Base-by-base conservation (phyloP, 148 eudicot species). In the Rhododendron kiyosumense region DNA sequence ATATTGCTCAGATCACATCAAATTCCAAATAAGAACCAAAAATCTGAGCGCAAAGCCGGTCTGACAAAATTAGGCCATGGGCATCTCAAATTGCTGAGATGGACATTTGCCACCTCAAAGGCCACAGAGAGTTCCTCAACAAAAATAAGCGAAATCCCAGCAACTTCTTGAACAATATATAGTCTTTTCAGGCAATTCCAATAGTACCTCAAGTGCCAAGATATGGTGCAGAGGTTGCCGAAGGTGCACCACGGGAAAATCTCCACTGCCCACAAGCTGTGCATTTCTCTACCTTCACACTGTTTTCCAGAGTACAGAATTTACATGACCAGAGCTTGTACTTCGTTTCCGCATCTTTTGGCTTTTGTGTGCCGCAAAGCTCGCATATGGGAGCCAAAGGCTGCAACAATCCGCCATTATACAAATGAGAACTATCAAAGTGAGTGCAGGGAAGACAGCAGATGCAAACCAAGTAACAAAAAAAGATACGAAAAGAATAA, bases 181-280 rank as follows among this genome's bases (percentile, higher is more conserved):
- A 52, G 81, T 54, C 75, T 57, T 34, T 4, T 69, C 15, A 78
- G 57, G 69, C 22, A 78, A 38, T 57, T 38, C n/a, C 0, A 57
- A 32, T 75, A 77, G 61, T 52, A 86, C 87, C 85, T 92, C 86
- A 92, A 83, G 98, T 95, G 81, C 97, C 98, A 71, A 88, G 90
- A 91, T 86, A 90, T 22, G 94, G 96, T 28, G 96, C 88, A 48
- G 87, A 69, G 73, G 92, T 28, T 78, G 94, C 91, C 63, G 93
- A 81, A 57, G 98, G 96, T 30, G 91, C 89, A 49, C 99, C 99
- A n/a, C 84, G 88, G 0, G 99, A 93, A 86, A 94, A 95, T 92
- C 98, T 93, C 99, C 99, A 95, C 79, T 92, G 91, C 84, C 87
- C 92, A 88, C 99, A 97, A 36, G 94, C 98, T 67, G 85, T 81